phyloP scores from a whole-genome alignment of 2,329 filamentous ascomycete genomes.

The Ophiostoma ulmi region DNA sequence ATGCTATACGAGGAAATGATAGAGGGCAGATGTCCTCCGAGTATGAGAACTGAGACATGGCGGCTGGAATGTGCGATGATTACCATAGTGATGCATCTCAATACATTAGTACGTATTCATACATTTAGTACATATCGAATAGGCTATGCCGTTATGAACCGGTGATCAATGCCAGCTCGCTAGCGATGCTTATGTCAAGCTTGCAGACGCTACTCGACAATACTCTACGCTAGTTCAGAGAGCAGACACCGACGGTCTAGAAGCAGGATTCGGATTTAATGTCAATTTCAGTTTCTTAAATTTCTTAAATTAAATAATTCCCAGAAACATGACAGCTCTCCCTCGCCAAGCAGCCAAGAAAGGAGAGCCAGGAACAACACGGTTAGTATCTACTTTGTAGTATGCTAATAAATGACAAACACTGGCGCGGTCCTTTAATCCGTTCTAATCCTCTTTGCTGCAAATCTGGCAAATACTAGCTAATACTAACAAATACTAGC shows the following conservation, averaged over 20 bases:
- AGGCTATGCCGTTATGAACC: not conserved
- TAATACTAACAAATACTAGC: too few species aligned
- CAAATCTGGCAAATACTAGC: not conserved
- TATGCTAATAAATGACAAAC: slow-evolving; percentile 2
- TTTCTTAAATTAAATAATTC: not conserved
- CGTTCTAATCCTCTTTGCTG: not conserved
- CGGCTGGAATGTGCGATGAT: not conserved
- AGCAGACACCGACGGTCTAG: not conserved
- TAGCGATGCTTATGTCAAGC: not conserved
- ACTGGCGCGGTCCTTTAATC: slow-evolving; percentile 11
- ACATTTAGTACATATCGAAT: not conserved
- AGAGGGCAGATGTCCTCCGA: not conserved
- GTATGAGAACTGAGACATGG: not conserved
- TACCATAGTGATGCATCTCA: not conserved
- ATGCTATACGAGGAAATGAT: not conserved
- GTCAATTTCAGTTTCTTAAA: not conserved
- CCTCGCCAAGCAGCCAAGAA: slow-evolving; percentile 9
- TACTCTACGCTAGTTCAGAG: not conserved
- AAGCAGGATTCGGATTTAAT: not conserved
- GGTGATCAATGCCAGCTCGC: not conserved
- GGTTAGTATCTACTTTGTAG: not conserved
- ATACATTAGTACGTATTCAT: not conserved
- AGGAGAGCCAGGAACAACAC: slow-evolving; percentile 3
- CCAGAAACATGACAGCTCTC: not conserved
- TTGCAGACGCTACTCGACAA: not conserved